Base-by-base conservation (phyloP, 139 green algal genomes). In the Nannochloris sp. region DNA sequence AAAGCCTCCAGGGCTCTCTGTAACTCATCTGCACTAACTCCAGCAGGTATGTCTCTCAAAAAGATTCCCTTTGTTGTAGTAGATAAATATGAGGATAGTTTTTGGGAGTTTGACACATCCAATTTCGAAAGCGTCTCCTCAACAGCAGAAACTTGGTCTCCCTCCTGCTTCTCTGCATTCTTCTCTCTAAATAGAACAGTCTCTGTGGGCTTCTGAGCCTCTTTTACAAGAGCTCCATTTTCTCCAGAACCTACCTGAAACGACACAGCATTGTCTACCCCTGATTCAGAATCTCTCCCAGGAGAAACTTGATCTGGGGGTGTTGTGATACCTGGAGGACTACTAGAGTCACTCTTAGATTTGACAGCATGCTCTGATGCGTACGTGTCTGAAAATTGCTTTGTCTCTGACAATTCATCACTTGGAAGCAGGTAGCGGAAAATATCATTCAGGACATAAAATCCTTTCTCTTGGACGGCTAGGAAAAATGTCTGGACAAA, bases 401-500 rank as follows among this genome's bases (percentile, higher is more conserved):
- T 19, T 54, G n/a, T 19, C 5, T 24, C 18, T 54, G n/a, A 21
- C 10, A 54, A 54, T 24, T 12, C 18, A 21, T 54, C 48, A 54
- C 15, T 16, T 36, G 44, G 61, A 21, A 68, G 34, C 5, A 86
- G 61, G 61, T 81, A 90, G 37, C 85, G 81, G 40, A 96, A 81
- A 4, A 94, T 81, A 71, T 96, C 89, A 61, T 96, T 96, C 9
- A 95, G 80, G 4, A 96, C 89, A 64, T 78, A 96, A 72, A 85
- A 96, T 9, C 89, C 89, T 50, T 86, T 87, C 37, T 94, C 86
- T 70, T 95, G 89, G 1, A 79, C 70, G 0, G 89, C 89, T 36
- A 96, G 69, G 75, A 96, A 96, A 68, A 96, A 96, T 61, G 75
- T 88, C 69, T 96, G 89, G 44, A 86, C 81, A 58, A 95, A 96